Evolutionary conservation across 495 filamentous ascomycete species (phyloP).

Genomic region (Gamarada debralockiae): DNA sequence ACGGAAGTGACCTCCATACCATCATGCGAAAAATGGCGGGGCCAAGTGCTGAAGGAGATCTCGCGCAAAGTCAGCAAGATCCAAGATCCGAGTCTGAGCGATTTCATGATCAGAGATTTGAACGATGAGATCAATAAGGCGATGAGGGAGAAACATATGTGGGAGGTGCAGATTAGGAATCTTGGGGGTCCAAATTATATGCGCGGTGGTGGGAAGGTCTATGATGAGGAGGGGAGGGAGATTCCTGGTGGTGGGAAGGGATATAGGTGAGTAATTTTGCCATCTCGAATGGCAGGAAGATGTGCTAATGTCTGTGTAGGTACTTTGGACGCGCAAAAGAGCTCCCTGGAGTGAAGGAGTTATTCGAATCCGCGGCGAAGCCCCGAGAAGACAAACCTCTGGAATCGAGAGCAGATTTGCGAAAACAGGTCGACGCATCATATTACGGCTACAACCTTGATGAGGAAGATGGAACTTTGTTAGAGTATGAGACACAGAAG

Average conservation of each 20-base stretch:
- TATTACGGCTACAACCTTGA: conserved; percentile 96
- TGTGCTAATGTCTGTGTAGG: conserved; percentile 26
- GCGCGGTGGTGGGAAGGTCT: conserved; percentile 75
- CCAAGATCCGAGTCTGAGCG: conserved; percentile 81
- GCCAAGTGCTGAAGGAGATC: conserved; percentile 95
- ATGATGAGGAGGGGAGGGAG: conserved; percentile 89
- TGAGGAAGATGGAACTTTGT: conserved; percentile 83
- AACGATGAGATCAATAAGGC: conserved; percentile 99
- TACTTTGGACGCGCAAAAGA: conserved; percentile 92
- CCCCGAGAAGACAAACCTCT: conserved; percentile 52
- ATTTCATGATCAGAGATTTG: conserved; percentile 95
- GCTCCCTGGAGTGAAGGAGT: conserved; percentile 91
- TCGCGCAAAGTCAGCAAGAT: conserved; percentile 94
- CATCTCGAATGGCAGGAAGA: background rate
- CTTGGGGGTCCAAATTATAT: conserved; percentile 97
- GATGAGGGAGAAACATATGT: conserved; percentile 97
- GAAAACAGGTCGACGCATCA: conserved; percentile 82
- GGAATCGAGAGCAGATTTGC: conserved; percentile 63
- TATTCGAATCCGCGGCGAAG: conserved; percentile 78
- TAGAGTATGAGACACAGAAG: conserved; percentile 78
- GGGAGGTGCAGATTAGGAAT: conserved; percentile 94
- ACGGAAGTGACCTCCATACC: conserved; percentile 81
- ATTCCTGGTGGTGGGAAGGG: conserved; percentile 87
- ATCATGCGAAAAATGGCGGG: conserved; percentile 94
- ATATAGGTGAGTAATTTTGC: conserved; percentile 46